Evolutionary conservation across 306 rosid species (phyloP), one percentile per base, ranked within the genome.

Genomic region (Inga oerstediana): DNA sequence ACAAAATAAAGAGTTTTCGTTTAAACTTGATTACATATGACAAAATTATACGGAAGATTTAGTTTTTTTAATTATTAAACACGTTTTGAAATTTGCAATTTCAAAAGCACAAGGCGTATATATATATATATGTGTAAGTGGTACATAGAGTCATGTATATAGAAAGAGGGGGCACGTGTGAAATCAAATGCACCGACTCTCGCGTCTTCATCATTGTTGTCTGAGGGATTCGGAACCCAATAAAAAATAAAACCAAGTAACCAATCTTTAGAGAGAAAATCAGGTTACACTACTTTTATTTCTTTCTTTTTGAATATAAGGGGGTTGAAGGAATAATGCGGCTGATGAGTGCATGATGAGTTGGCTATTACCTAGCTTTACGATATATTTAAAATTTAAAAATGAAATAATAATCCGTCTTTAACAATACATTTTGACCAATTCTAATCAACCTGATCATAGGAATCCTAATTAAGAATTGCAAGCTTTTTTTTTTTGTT

Each of bases 161-260:
- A 61, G 27, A 61, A 61, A 61, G 34, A 61, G 35, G 34, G 11
- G 68, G 34, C 80, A 65, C 17, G 70, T 52, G 70, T 67, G 22
- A 20, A 39, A 44, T 35, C 51, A 17, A 61, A 27, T 39, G 51
- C 75, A 78, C 83, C 86, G 61, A 39, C 83, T 83, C 71, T 65
- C 20, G 7, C n/a, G 39, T 30, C 52, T 52, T 84, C 76, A 67
- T 79, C 37, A 66, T 84, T 79, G 20, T 59, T 84, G 83, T 84
- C 83, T 32, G 44, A 34, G 54, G 79, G 72, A 69, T 74, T 84
- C 45, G 77, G n/a, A 54, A 74, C 76, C 76, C 54, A 5, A 39
- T 2, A 45, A 70, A 44, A 22, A 59, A 9, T 58, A 52, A 20
- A 56, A 22, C 14, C 3, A 22, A 59, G 34, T 30, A 20, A 17